Conservation (phyloP, 306 rosid species). For the Cucurbita pepo region DNA sequence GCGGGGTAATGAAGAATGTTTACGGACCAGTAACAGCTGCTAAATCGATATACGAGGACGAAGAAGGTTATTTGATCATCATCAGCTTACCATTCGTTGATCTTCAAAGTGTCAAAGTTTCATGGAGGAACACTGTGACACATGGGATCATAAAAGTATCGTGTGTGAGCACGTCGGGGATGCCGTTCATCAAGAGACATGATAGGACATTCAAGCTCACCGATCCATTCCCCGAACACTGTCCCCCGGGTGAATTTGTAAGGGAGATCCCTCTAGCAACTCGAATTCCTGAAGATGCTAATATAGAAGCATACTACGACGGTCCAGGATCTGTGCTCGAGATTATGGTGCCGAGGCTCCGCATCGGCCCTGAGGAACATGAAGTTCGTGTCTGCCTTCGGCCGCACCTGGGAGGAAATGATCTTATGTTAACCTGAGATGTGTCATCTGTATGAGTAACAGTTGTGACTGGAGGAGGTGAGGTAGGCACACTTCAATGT, state of each 20-base stretch:
- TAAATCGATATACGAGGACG: conserved; percentile 79
- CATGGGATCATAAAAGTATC: conserved; percentile 79
- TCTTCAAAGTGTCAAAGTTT: conserved; percentile 74
- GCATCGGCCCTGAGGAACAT: conserved; percentile 67
- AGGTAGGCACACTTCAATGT: conserved; percentile 13
- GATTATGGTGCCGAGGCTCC: conserved; percentile 84
- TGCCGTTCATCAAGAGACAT: conserved; percentile 62
- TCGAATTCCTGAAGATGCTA: conserved; percentile 84
- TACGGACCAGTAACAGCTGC: conserved; percentile 89
- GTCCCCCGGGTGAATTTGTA: conserved; percentile 84
- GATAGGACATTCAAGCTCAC: conserved; percentile 79
- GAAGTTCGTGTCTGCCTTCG: conserved; percentile 93
- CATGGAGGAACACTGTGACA: conserved; percentile 78
- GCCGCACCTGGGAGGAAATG: conserved; percentile 76
- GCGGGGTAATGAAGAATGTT: conserved; percentile 75
- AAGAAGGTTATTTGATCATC: conserved; percentile 59
- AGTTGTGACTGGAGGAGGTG: conserved; percentile 3
- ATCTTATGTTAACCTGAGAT: conserved; percentile 65
- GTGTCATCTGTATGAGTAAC: conserved; percentile 3
- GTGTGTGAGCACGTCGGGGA: conserved; percentile 65
- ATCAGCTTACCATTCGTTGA: conserved; percentile 75
- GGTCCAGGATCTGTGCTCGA: conserved; percentile 85
- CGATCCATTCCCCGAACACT: conserved; percentile 73
- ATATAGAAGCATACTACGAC: conserved; percentile 72
- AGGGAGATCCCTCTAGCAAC: conserved; percentile 72